phyloP scores from a whole-genome alignment of 1,284 basidiomycete genomes.

The Sanghuangporus baumii region DNA sequence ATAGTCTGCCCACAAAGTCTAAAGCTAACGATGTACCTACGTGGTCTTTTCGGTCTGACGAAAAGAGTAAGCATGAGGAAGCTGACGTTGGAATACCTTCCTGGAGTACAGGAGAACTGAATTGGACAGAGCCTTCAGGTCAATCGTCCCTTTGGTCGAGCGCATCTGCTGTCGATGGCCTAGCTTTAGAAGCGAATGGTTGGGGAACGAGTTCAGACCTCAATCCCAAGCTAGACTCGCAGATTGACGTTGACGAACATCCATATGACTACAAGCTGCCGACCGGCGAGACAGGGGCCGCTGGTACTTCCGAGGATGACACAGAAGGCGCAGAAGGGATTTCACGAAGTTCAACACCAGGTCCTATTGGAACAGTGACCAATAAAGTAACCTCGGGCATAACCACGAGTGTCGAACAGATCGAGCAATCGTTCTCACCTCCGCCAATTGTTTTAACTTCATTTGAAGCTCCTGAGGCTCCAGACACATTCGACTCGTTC shows the following conservation, averaged over 20 bases:
- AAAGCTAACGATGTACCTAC: not conserved
- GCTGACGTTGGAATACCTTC: slow-evolving; percentile 16
- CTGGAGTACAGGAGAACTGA: slow-evolving; percentile 13
- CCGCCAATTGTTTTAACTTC: not conserved
- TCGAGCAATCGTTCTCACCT: not conserved
- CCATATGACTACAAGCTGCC: not conserved
- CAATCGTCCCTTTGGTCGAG: slow-evolving; percentile 13
- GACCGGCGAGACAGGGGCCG: not conserved
- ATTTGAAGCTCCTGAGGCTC: slow-evolving; percentile 25
- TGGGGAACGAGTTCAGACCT: slow-evolving; percentile 5
- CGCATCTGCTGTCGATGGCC: not conserved
- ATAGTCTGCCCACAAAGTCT: not conserved
- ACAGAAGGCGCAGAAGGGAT: not conserved
- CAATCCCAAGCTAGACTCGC: not conserved
- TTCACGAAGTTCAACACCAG: not conserved
- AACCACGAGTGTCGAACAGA: not conserved
- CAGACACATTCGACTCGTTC: slow-evolving; percentile 60
- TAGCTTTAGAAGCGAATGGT: not conserved
- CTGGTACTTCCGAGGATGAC: not conserved
- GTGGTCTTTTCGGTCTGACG: slow-evolving; percentile 1
- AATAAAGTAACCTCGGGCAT: not conserved
- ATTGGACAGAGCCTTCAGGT: slow-evolving; percentile 15
- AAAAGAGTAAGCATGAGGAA: slow-evolving; percentile 8
- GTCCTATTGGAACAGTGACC: not conserved
- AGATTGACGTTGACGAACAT: not conserved